A percentile compares a stretch with the other conserved stretches of the same genome.
These are phyloP conservation scores for Cyclotella distinguenda DNA, from an alignment of 108 stramenopile species.

Conservation along the genomic window DNA sequence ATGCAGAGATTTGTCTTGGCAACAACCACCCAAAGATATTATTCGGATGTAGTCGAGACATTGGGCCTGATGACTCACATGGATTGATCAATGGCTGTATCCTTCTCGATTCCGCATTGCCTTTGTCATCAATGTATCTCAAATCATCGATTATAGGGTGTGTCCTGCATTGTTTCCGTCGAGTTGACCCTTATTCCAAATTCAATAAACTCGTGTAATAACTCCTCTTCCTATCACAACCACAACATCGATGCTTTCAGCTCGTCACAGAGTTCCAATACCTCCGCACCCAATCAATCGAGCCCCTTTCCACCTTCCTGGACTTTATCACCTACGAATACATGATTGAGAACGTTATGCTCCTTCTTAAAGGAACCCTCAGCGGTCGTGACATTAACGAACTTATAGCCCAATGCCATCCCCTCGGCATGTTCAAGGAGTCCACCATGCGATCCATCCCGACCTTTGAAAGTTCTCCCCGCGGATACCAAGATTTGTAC, in stretches of 20 bases:
- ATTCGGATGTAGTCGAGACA: too few relatives aligned
- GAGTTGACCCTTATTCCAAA: background rate
- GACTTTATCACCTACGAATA: conserved; percentile 99
- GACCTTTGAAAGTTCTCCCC: conserved; percentile 90
- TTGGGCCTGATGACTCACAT: too few relatives aligned
- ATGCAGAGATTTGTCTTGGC: too few relatives aligned
- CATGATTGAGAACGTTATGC: conserved; percentile 99
- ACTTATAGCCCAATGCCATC: conserved; percentile 97
- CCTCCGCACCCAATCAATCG: conserved; percentile 94
- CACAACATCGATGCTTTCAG: conserved; percentile 44
- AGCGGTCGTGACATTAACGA: conserved; percentile 94
- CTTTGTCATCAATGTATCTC: too few relatives aligned
- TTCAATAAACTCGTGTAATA: too few relatives aligned
- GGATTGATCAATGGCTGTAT: too few relatives aligned
- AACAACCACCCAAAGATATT: too few relatives aligned
- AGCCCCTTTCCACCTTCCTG: conserved; percentile 94
- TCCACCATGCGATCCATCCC: conserved; percentile 96
- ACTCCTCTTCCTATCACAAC: background rate
- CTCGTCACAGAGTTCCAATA: conserved; percentile 96
- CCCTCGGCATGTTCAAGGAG: conserved; percentile 98
- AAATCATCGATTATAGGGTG: background rate
- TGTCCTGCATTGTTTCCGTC: background rate
- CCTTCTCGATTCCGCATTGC: too few relatives aligned
- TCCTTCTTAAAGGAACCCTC: conserved; percentile 95
- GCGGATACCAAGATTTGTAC: conserved; percentile 97